Conservation (phyloP, 2,329 filamentous ascomycete species). For the Diaporthe aspalathi region DNA sequence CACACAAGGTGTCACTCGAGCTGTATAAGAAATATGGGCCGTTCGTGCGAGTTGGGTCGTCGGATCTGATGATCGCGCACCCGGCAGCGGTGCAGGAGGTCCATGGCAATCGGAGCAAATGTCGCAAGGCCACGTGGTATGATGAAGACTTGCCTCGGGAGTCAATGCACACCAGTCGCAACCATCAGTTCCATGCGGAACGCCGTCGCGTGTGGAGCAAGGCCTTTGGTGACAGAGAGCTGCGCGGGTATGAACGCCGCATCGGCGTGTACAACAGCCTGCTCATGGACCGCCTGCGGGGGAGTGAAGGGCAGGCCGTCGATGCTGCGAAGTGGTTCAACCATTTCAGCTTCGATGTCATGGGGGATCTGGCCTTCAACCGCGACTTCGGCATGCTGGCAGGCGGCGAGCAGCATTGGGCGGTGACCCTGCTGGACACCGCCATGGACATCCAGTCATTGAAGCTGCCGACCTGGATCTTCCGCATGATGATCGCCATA, state of each 20-base stretch:
- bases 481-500: conserved; percentile 30
- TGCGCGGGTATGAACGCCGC: conserved; percentile 38
- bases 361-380: conserved; percentile 48
- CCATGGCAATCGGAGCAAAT: conserved; percentile 34
- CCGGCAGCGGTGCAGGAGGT: conserved; percentile 38
- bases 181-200: conserved; percentile 30
- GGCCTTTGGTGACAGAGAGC: conserved; percentile 38
- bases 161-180: conserved; percentile 37
- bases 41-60: conserved; percentile 38
- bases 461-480: conserved; percentile 39
- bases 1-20: conserved; percentile 23
- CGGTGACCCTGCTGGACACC: conserved; percentile 32
- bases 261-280: conserved; percentile 30
- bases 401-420: conserved; percentile 33
- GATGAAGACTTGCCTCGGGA: conserved; percentile 34
- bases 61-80: conserved; percentile 38
- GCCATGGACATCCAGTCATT: conserved; percentile 12
- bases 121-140: conserved; percentile 38
- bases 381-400: conserved; percentile 46
- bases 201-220: conserved; percentile 40
- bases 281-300: conserved; percentile 32
- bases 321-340: conserved; percentile 42
- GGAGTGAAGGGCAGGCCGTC: conserved; percentile 11
- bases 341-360: conserved; percentile 44
- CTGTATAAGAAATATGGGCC: conserved; percentile 37